Conservation (phyloP, 345 rosid genomes). For the Salix brachista region DNA sequence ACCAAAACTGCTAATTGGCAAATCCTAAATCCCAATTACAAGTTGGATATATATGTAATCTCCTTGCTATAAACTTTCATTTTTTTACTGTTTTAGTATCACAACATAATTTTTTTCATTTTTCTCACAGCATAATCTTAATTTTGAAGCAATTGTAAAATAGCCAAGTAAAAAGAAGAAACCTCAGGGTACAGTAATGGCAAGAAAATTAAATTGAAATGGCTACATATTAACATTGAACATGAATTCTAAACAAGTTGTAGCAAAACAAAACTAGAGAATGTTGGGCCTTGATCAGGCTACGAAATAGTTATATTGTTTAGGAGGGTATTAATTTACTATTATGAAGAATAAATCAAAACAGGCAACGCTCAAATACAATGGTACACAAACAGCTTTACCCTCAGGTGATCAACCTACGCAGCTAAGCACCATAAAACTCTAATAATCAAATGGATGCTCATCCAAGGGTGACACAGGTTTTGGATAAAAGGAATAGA, state of each 20-base stretch:
- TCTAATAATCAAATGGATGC: neutral
- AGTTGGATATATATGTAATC: neutral
- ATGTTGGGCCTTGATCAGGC: too few relatives aligned
- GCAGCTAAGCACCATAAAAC: neutral
- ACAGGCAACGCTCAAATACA: neutral
- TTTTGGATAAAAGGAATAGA: neutral
- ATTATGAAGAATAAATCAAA: neutral
- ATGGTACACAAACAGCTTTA: neutral
- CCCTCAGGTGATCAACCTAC: slow-evolving; percentile 4
- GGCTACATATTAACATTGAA: neutral
- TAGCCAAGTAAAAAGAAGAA: neutral
- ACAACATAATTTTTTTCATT: neutral
- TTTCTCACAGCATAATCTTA: neutral
- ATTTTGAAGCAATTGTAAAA: neutral
- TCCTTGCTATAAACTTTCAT: neutral
- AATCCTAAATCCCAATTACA: neutral
- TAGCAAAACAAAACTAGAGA: too few relatives aligned
- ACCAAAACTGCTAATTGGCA: neutral
- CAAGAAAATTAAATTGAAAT: neutral
- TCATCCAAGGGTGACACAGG: neutral
- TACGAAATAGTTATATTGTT: too few relatives aligned
- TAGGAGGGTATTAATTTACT: neutral
- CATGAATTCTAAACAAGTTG: neutral
- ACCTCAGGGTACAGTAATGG: neutral
- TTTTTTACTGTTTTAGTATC: neutral